Evolutionary conservation across 495 filamentous ascomycete species (phyloP).

Genomic region (Lentithecium fluviatile): DNA sequence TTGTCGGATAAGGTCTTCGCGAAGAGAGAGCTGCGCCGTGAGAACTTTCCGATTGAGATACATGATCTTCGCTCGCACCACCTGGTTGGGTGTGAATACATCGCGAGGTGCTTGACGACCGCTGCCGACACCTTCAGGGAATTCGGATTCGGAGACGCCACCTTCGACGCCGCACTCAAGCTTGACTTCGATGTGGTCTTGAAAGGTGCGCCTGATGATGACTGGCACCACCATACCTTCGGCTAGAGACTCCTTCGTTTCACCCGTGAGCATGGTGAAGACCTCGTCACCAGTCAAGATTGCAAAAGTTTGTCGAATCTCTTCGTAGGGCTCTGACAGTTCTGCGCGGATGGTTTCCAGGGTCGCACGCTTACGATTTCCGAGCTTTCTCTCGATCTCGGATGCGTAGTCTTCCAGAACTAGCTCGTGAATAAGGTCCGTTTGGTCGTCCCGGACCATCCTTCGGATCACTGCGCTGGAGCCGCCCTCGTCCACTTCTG

Average conservation of each 20-base stretch:
- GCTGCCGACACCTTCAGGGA: slow-evolving; percentile 58
- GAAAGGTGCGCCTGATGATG: slow-evolving; percentile 80
- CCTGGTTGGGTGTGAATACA: slow-evolving; percentile 71
- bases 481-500: slow-evolving; percentile 84
- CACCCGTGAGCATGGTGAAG: slow-evolving; percentile 96
- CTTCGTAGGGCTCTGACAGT: slow-evolving; percentile 88
- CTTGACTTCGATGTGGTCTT: slow-evolving; percentile 87
- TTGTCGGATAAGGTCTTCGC: slow-evolving; percentile 72
- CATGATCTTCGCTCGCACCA: slow-evolving; percentile 79
- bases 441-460: slow-evolving; percentile 83
- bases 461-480: slow-evolving; percentile 86
- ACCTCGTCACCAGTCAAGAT: slow-evolving; percentile 73
- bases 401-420: slow-evolving; percentile 96
- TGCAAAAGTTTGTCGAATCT: slow-evolving; percentile 78
- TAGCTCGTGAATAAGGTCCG: slow-evolving; percentile 93
- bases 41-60: slow-evolving; percentile 82
- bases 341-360: slow-evolving; percentile 95
- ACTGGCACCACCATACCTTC: slow-evolving; percentile 91
- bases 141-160: slow-evolving; percentile 69
- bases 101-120: slow-evolving; percentile 53
- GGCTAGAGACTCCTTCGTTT: slow-evolving; percentile 76
- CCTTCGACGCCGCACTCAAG: slow-evolving; percentile 94
- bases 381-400: slow-evolving; percentile 87
- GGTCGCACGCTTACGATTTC: slow-evolving; percentile 92
- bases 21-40: slow-evolving; percentile 74